These are phyloP conservation scores for Pseudogymnoascus pannorum DNA, from an alignment of 2,329 filamentous ascomycete species.

Conservation along the genomic window DNA sequence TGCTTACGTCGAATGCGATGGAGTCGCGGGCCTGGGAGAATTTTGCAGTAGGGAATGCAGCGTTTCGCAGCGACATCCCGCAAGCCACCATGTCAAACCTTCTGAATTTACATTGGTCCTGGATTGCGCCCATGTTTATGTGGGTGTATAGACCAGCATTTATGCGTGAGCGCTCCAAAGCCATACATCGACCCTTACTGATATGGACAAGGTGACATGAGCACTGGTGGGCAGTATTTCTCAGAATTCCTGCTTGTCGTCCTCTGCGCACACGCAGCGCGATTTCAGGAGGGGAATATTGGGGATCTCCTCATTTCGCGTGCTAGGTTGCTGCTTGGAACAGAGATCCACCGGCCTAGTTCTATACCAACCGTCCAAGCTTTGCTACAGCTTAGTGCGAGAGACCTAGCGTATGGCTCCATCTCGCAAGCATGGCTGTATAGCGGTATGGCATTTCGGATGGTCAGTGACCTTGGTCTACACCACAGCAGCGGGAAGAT, in stretches of 20 bases:
- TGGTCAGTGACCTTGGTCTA: constrained; percentile 42
- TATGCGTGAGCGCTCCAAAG: not conserved
- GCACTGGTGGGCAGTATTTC: not conserved
- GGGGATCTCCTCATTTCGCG: not conserved
- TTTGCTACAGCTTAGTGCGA: constrained; percentile 49
- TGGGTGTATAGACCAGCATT: constrained; percentile 13
- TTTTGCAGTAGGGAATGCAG: constrained; percentile 23
- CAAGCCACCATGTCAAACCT: constrained; percentile 13
- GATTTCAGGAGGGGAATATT: not conserved
- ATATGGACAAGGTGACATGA: constrained; percentile 12
- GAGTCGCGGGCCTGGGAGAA: constrained; percentile 20
- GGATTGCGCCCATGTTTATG: constrained; percentile 10
- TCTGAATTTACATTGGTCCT: constrained; percentile 12
- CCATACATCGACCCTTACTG: not conserved
- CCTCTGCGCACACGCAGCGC: not conserved
- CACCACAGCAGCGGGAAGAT: constrained; percentile 47
- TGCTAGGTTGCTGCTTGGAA: not conserved
- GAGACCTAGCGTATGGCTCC: constrained; percentile 52
- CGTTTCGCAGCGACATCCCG: constrained; percentile 21
- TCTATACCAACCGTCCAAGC: constrained; percentile 53
- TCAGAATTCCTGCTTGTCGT: constrained; percentile 10
- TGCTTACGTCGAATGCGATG: constrained; percentile 20
- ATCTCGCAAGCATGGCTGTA: constrained; percentile 49
- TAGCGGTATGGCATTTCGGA: constrained; percentile 43
- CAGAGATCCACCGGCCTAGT: constrained; percentile 23